Conservation (phyloP, 1,284 basidiomycete species). For the Leccinum huronense region DNA sequence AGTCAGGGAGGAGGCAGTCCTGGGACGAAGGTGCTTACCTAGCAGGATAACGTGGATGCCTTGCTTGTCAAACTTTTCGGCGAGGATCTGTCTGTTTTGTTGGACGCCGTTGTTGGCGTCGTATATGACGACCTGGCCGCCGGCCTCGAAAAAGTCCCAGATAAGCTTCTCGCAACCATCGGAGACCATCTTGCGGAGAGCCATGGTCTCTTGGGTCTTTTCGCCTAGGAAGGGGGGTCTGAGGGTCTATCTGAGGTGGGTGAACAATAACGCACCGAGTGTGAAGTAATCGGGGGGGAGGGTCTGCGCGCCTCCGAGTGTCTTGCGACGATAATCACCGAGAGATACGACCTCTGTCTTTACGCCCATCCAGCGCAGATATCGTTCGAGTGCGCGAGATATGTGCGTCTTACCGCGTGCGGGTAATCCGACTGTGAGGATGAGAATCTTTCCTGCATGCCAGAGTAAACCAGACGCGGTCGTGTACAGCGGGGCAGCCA, state of each 20-base stretch:
- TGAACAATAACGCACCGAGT: slow-evolving; percentile 50
- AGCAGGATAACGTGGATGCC: slow-evolving; percentile 93
- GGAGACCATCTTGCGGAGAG: slow-evolving; percentile 71
- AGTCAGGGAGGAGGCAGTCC: not conserved
- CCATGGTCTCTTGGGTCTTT: slow-evolving; percentile 77
- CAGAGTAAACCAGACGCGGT: slow-evolving; percentile 84
- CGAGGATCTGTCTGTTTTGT: slow-evolving; percentile 65
- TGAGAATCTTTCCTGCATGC: slow-evolving; percentile 93
- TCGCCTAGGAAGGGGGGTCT: slow-evolving; percentile 48
- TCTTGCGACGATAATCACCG: slow-evolving; percentile 91
- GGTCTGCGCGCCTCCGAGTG: slow-evolving; percentile 83
- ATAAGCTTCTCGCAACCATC: slow-evolving; percentile 86
- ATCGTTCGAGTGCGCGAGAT: slow-evolving; percentile 91
- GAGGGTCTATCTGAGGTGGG: not conserved
- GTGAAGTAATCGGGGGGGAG: slow-evolving; percentile 93
- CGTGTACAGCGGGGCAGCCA: slow-evolving; percentile 87
- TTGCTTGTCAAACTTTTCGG: slow-evolving; percentile 80
- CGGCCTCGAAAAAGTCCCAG: slow-evolving; percentile 82
- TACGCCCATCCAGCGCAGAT: slow-evolving; percentile 96
- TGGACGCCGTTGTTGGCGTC: slow-evolving; percentile 96
- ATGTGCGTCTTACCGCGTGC: slow-evolving; percentile 97
- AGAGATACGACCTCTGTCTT: slow-evolving; percentile 93
- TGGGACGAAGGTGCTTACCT: slow-evolving; percentile 49
- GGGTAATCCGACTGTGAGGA: slow-evolving; percentile 89
- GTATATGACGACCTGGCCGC: slow-evolving; percentile 97